Conservation (phyloP, 176 grass and related monocot species). For the Puccinellia tenuiflora region DNA sequence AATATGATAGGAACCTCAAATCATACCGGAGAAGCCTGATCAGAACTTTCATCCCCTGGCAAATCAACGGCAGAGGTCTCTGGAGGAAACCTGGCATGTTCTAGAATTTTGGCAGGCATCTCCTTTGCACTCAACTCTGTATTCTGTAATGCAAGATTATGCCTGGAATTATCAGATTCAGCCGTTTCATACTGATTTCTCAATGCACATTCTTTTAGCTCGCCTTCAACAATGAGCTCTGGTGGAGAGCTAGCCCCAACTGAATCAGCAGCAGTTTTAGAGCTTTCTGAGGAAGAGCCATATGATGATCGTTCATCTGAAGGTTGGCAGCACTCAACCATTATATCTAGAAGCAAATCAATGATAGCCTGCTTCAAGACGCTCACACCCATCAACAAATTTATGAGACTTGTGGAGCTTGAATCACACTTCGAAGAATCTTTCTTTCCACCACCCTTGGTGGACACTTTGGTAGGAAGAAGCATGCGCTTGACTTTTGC, state of each 20-base stretch:
- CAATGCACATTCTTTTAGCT: constrained; percentile 34
- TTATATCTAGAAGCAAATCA: constrained; percentile 94
- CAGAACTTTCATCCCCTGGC: constrained; percentile 41
- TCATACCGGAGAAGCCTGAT: constrained; percentile 45
- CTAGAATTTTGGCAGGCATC: constrained; percentile 31
- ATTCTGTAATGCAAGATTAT: constrained; percentile 27
- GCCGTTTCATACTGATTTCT: constrained; percentile 33
- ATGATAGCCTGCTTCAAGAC: constrained; percentile 91
- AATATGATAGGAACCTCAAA: constrained; percentile 14
- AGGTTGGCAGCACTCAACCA: constrained; percentile 93
- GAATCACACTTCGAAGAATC: constrained; percentile 46
- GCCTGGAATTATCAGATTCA: constrained; percentile 36
- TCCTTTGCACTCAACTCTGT: constrained; percentile 39
- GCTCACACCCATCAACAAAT: constrained; percentile 79
- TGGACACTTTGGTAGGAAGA: constrained; percentile 70
- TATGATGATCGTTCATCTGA: constrained; percentile 55
- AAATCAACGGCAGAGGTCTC: constrained; percentile 43
- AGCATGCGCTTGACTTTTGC: constrained; percentile 84
- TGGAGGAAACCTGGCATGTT: constrained; percentile 34
- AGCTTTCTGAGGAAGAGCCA: constrained; percentile 47
- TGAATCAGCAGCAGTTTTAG: constrained; percentile 59
- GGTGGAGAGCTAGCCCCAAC: constrained; percentile 52
- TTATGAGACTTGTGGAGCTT: constrained; percentile 66
- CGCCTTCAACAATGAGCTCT: constrained; percentile 43
- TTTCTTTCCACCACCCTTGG: constrained; percentile 45